phyloP scores from a whole-genome alignment of 768 basidiomycete species.

The Trametes maxima region DNA sequence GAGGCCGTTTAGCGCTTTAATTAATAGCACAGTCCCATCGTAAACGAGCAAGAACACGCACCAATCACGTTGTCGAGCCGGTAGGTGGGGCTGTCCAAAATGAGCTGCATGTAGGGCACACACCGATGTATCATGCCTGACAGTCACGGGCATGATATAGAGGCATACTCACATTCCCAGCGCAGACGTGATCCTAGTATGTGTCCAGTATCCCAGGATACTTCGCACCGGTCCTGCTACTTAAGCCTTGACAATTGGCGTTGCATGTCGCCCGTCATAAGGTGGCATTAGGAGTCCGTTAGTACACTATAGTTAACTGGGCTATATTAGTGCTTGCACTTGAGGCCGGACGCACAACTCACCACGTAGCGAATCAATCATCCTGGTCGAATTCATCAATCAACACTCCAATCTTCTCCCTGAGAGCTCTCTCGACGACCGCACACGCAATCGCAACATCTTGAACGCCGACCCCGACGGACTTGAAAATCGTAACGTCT shows the following conservation, averaged over 20 bases:
- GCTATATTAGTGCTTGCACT: too few relatives aligned
- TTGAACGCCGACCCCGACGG: conserved; percentile 85
- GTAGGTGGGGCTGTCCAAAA: conserved; percentile 52
- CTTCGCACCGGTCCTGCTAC: too few relatives aligned
- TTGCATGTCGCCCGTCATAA: too few relatives aligned
- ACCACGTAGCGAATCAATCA: not conserved
- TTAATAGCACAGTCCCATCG: not conserved
- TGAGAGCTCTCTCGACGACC: conserved; percentile 63
- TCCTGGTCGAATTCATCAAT: conserved; percentile 35
- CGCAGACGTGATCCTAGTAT: too few relatives aligned
- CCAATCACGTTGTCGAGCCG: conserved; percentile 59
- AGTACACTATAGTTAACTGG: too few relatives aligned
- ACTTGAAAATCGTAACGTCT: conserved; percentile 80
- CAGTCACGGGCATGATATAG: too few relatives aligned
- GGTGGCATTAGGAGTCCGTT: too few relatives aligned
- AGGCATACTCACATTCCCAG: too few relatives aligned
- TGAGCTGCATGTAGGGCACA: conserved; percentile 33
- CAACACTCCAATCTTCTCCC: conserved; percentile 51
- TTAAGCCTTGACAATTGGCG: too few relatives aligned
- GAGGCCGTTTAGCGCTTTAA: not conserved
- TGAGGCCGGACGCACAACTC: too few relatives aligned
- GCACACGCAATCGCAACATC: conserved; percentile 81
- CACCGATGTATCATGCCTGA: too few relatives aligned
- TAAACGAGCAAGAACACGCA: conserved; percentile 19
- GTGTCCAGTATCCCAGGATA: too few relatives aligned